Conservation (phyloP, 768 basidiomycete species). For the Austroboletus festivus region DNA sequence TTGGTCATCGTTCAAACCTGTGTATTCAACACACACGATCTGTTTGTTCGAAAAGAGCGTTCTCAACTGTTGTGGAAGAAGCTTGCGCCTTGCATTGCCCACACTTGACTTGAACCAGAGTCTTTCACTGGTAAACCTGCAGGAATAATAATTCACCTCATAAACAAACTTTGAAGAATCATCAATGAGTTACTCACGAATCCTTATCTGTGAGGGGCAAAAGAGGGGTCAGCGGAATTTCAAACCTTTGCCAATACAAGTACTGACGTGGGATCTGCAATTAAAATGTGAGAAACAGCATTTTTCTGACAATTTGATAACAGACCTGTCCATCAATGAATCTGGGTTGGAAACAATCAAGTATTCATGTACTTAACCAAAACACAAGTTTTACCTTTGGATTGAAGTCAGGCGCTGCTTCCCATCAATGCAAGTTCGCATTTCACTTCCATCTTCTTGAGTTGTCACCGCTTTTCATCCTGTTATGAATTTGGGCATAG, state of each 20-base stretch:
- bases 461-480: conserved; percentile 35
- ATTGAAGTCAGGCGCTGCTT: conserved; percentile 72
- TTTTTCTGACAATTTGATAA: conserved; percentile 9
- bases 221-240: conserved; percentile 6
- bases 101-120: conserved; percentile 35
- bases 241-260: neutral
- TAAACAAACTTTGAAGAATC: neutral
- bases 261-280: conserved; percentile 44
- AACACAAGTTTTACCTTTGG: conserved; percentile 41
- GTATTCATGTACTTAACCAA: neutral
- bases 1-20: conserved; percentile 43
- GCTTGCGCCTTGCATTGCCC: conserved; percentile 20
- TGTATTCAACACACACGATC: conserved; percentile 54
- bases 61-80: conserved; percentile 34
- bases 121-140: conserved; percentile 34
- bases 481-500: conserved; percentile 1
- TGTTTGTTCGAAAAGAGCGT: conserved; percentile 43
- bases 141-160: neutral
- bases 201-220: conserved; percentile 37
- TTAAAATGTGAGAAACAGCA: conserved; percentile 2
- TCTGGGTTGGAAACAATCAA: conserved; percentile 27
- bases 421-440: conserved; percentile 63
- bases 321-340: conserved; percentile 57
- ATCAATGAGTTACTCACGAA: conserved; percentile 26
- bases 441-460: conserved; percentile 41